Percentiles rank a stretch among this genome's conserved stretches.
Evolutionary conservation across 768 basidiomycete species (phyloP).

Genomic region (Exsudoporus frostii): DNA sequence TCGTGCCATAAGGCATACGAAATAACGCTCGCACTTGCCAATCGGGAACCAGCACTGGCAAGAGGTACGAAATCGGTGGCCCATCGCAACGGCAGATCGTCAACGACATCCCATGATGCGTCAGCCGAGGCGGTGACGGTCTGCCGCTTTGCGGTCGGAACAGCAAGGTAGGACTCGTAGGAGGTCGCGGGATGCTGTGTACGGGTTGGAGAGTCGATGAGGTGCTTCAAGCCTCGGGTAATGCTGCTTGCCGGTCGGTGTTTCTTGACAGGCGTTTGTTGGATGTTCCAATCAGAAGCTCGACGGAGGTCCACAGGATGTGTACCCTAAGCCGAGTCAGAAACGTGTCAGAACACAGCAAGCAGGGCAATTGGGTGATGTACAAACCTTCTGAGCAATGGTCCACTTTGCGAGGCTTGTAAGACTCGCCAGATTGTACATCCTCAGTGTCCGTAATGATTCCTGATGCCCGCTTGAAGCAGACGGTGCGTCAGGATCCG

Average conservation of each 20-base stretch:
- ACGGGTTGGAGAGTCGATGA: conserved; percentile 41
- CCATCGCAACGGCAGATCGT: conserved; percentile 74
- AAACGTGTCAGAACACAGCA: conserved; percentile 6
- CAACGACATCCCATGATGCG: conserved; percentile 69
- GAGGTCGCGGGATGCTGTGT: conserved; percentile 25
- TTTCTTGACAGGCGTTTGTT: conserved; percentile 43
- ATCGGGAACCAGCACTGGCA: conserved; percentile 62
- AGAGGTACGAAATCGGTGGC: conserved; percentile 84
- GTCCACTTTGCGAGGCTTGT: conserved; percentile 75
- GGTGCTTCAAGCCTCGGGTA: conserved; percentile 59
- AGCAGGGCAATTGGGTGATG: not conserved
- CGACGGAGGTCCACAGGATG: conserved; percentile 59
- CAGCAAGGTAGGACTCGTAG: conserved; percentile 30
- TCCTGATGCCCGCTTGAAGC: conserved; percentile 50
- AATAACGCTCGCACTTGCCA: conserved; percentile 54
- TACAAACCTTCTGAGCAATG: conserved; percentile 58
- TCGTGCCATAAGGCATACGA: conserved; percentile 71
- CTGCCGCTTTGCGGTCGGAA: conserved; percentile 25
- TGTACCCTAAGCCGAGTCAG: conserved; percentile 40
- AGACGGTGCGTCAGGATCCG: conserved; percentile 46
- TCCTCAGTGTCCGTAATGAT: conserved; percentile 55
- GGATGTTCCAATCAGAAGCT: conserved; percentile 48
- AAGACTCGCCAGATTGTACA: conserved; percentile 81
- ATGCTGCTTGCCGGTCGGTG: conserved; percentile 57
- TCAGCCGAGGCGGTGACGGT: conserved; percentile 39